phyloP scores from a whole-genome alignment of 2,329 filamentous ascomycete species.

The Penicillium sp. region DNA sequence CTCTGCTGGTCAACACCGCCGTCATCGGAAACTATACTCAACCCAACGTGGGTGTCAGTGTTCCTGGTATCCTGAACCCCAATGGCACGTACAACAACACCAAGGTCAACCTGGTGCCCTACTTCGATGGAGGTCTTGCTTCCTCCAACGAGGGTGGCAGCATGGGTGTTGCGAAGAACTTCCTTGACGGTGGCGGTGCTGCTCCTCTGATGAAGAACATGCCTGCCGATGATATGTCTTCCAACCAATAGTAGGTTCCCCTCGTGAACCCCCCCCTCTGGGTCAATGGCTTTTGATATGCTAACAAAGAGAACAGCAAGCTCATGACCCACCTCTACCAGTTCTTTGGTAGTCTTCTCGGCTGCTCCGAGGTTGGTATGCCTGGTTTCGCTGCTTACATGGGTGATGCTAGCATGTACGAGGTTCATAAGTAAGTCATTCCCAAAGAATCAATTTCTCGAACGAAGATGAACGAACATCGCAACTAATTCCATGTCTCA shows the following conservation, averaged over 20 bases:
- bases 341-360: slow-evolving; percentile 63
- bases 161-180: slow-evolving; percentile 58
- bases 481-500: background rate
- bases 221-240: slow-evolving; percentile 55
- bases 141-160: slow-evolving; percentile 58
- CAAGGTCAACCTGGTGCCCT: slow-evolving; percentile 61
- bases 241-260: slow-evolving; percentile 59
- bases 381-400: slow-evolving; percentile 56
- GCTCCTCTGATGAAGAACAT: slow-evolving; percentile 59
- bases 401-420: slow-evolving; percentile 31
- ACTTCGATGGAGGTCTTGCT: slow-evolving; percentile 60
- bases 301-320: slow-evolving; percentile 41
- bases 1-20: slow-evolving; percentile 64
- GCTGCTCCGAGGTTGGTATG: slow-evolving; percentile 57
- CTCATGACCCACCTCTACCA: slow-evolving; percentile 66
- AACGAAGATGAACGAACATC: background rate
- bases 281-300: background rate
- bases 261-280: background rate
- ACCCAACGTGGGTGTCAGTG: slow-evolving; percentile 57
- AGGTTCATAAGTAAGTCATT: slow-evolving; percentile 34
- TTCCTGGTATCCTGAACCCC: slow-evolving; percentile 61
- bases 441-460: background rate
- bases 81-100: slow-evolving; percentile 55
- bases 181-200: slow-evolving; percentile 63
- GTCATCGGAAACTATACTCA: slow-evolving; percentile 66